A percentile compares a stretch with the other conserved stretches of the same genome.
These are phyloP conservation scores for Biancaea sappan DNA, from an alignment of 306 rosid genomes.

Conservation along the genomic window DNA sequence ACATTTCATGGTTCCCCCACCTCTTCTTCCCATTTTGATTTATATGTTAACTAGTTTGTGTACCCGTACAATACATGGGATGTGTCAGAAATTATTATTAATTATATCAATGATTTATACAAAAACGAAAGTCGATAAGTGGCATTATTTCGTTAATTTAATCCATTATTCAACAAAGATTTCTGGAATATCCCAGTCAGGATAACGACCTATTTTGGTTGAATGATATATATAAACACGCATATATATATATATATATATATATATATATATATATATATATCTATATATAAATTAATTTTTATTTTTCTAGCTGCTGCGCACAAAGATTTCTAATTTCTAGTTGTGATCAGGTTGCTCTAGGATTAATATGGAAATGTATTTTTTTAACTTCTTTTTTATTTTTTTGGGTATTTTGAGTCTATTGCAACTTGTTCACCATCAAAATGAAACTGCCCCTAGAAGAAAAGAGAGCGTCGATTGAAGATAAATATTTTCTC, in stretches of 20 bases:
- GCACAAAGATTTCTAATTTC: background rate
- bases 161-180: too few relatives aligned
- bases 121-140: too few relatives aligned
- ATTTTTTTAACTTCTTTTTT: background rate
- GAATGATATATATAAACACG: slow-evolving; percentile 41
- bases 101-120: too few relatives aligned
- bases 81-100: too few relatives aligned
- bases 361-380: background rate
- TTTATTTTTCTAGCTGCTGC: slow-evolving; percentile 30
- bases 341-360: slow-evolving; percentile 6
- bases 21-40: slow-evolving; percentile 38
- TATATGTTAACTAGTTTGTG: slow-evolving; percentile 53
- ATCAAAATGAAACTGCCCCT: background rate
- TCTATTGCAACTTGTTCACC: background rate
- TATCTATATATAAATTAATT: slow-evolving; percentile 31
- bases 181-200: slow-evolving; percentile 68
- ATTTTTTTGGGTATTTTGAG: background rate
- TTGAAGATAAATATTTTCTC: background rate
- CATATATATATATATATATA: too few relatives aligned
- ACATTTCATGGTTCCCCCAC: slow-evolving; percentile 55
- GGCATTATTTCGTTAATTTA: too few relatives aligned
- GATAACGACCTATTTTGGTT: slow-evolving; percentile 49
- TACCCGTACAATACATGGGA: too few relatives aligned
- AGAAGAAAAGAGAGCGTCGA: background rate
- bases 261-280: too few relatives aligned